Conservation (phyloP, 2,329 filamentous ascomycete genomes). For the Ophiocordyceps camponoti-leonardi region DNA sequence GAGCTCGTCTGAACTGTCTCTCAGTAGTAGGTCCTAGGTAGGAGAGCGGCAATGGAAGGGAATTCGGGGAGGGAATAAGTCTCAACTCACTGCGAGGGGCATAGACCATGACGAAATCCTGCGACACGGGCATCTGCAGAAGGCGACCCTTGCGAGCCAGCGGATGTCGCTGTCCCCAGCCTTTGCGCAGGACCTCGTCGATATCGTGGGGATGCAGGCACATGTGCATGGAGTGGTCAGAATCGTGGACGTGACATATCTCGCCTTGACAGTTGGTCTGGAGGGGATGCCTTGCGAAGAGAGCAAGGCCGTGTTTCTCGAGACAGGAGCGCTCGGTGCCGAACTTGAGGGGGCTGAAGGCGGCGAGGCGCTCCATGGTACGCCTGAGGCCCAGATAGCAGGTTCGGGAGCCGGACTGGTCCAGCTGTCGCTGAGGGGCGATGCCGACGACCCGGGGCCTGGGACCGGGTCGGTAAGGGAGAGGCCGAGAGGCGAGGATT, state of each 20-base stretch:
- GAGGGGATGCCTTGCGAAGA: constrained; percentile 51
- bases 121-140: constrained; percentile 46
- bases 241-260: constrained; percentile 63
- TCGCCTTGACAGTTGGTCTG: constrained; percentile 65
- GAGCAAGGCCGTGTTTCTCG: constrained; percentile 64
- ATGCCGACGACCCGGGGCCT: constrained; percentile 58
- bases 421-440: constrained; percentile 63
- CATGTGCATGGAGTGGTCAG: constrained; percentile 62
- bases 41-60: no score
- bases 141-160: constrained; percentile 51
- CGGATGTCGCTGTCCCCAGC: constrained; percentile 62
- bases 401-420: constrained; percentile 39
- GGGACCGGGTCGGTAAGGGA: constrained; percentile 45
- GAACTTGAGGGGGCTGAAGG: constrained; percentile 26
- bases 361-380: constrained; percentile 33
- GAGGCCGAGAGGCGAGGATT: constrained; percentile 30
- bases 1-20: constrained; percentile 28
- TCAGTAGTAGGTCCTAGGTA: not conserved
- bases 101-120: constrained; percentile 68
- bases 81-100: constrained; percentile 43
- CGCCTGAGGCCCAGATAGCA: constrained; percentile 38
- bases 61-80: not conserved
- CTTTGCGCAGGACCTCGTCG: constrained; percentile 49
- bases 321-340: constrained; percentile 56
- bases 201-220: constrained; percentile 67